phyloP scores from a whole-genome alignment of 768 basidiomycete genomes.

The Mycena vitilis region DNA sequence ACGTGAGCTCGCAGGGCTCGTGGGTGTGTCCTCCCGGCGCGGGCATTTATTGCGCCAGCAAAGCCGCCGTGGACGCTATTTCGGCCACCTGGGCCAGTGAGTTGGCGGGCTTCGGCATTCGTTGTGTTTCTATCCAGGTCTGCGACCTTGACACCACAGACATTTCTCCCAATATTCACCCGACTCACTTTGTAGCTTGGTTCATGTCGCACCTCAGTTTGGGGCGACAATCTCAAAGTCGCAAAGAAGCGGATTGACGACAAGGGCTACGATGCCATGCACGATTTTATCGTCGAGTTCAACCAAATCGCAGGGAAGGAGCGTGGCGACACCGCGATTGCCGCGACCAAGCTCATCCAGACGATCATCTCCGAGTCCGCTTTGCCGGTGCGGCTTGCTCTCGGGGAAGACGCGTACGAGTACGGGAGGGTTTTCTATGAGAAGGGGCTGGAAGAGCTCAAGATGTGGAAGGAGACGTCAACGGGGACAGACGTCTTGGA shows the following conservation, averaged over 20 bases:
- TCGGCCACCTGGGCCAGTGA: slow-evolving; percentile 23
- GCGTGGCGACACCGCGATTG: slow-evolving; percentile 32
- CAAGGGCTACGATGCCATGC: slow-evolving; percentile 23
- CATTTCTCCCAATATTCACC: no score
- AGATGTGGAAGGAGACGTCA: slow-evolving; percentile 22
- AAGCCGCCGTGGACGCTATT: slow-evolving; percentile 36
- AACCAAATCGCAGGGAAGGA: slow-evolving; percentile 27
- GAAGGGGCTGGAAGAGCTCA: slow-evolving; percentile 9
- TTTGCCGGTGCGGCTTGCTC: slow-evolving; percentile 30
- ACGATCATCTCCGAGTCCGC: background rate
- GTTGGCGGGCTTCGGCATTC: slow-evolving; percentile 11
- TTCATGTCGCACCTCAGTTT: slow-evolving; percentile 36
- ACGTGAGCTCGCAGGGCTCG: slow-evolving; percentile 36
- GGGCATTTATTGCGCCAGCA: slow-evolving; percentile 37
- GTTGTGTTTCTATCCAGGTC: slow-evolving; percentile 26
- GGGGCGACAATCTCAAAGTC: slow-evolving; percentile 15
- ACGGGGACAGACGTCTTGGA: slow-evolving; percentile 22
- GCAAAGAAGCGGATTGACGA: slow-evolving; percentile 20
- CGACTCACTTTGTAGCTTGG: slow-evolving; percentile 12
- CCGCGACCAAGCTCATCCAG: slow-evolving; percentile 31
- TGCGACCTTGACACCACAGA: no score
- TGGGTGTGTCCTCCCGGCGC: slow-evolving; percentile 27
- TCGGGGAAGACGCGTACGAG: slow-evolving; percentile 26
- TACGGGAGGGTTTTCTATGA: slow-evolving; percentile 5
- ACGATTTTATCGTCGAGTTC: slow-evolving; percentile 25